Conservation (phyloP, 768 basidiomycete species). For the Naganishia friedmannii region DNA sequence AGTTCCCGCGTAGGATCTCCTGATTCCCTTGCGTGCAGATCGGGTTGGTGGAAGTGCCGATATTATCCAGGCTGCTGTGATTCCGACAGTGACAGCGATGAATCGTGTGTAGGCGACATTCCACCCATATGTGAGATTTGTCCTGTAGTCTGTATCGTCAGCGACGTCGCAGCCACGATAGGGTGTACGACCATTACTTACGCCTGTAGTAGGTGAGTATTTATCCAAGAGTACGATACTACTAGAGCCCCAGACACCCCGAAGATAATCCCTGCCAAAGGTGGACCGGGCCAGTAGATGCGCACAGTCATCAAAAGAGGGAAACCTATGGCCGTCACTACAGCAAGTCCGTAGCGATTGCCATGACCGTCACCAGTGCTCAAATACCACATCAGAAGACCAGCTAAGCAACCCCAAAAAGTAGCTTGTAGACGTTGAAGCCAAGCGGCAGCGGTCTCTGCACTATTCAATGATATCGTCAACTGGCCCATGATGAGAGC, state of each 20-base stretch:
- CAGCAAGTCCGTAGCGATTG: slow-evolving; percentile 69
- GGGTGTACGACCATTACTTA: background rate
- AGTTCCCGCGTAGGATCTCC: slow-evolving; percentile 67
- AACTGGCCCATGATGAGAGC: slow-evolving; percentile 29
- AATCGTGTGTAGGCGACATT: slow-evolving; percentile 4
- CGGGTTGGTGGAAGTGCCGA: slow-evolving; percentile 66
- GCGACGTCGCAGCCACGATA: background rate
- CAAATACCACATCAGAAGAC: slow-evolving; percentile 53
- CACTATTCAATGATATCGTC: slow-evolving; percentile 43
- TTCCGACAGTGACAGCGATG: slow-evolving; percentile 62
- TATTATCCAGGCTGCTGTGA: slow-evolving; percentile 67
- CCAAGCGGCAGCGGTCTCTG: slow-evolving; percentile 47
- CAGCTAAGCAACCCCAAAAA: slow-evolving; percentile 46
- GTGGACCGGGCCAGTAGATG: slow-evolving; percentile 69
- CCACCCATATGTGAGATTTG: slow-evolving; percentile 47
- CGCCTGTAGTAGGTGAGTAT: slow-evolving; percentile 54
- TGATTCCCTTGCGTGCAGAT: slow-evolving; percentile 72
- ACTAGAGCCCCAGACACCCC: slow-evolving; percentile 45
- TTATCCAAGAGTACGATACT: slow-evolving; percentile 51
- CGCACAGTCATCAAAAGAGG: slow-evolving; percentile 70
- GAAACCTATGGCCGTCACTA: slow-evolving; percentile 65
- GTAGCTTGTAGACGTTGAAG: slow-evolving; percentile 41
- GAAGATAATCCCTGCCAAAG: slow-evolving; percentile 63
- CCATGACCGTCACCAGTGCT: slow-evolving; percentile 63
- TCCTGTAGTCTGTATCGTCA: slow-evolving; percentile 25